Conservation (phyloP, 1,284 basidiomycete species). For the Cryptococcus sp. region DNA sequence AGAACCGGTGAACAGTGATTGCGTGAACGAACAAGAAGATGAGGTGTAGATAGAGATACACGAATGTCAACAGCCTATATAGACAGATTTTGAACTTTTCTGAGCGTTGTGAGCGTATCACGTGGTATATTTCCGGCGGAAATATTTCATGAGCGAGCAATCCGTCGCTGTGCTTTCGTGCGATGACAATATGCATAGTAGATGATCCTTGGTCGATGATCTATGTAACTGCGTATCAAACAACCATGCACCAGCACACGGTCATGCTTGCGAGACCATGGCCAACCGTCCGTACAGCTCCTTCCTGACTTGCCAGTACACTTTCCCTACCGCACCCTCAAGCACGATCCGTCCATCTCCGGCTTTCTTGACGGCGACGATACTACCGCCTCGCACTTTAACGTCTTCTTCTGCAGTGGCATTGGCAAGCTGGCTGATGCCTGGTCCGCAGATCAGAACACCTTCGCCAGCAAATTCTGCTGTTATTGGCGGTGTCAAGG, state of each 20-base stretch:
- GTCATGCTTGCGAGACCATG: constrained; percentile 57
- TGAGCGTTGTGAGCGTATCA: too few relatives aligned
- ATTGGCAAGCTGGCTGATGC: constrained; percentile 54
- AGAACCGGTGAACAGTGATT: neutral
- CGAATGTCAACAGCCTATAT: neutral
- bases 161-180: too few relatives aligned
- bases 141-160: too few relatives aligned
- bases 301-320: constrained; percentile 81
- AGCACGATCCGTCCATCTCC: constrained; percentile 79
- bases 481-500: constrained; percentile 66
- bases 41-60: neutral
- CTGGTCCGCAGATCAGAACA: constrained; percentile 81
- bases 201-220: too few relatives aligned
- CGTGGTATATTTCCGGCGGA: too few relatives aligned
- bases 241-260: too few relatives aligned
- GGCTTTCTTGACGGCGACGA: constrained; percentile 84
- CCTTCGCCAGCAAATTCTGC: constrained; percentile 94
- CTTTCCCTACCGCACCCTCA: constrained; percentile 82
- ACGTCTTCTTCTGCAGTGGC: constrained; percentile 61
- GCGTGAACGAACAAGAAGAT: neutral
- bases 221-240: too few relatives aligned
- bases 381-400: constrained; percentile 62
- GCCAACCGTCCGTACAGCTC: constrained; percentile 89
- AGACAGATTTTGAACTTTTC: constrained; percentile 3
- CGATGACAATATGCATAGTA: too few relatives aligned